Evolutionary conservation across 2,329 filamentous ascomycete genomes (phyloP).

Genomic region (Pyrenochaeta sp.): DNA sequence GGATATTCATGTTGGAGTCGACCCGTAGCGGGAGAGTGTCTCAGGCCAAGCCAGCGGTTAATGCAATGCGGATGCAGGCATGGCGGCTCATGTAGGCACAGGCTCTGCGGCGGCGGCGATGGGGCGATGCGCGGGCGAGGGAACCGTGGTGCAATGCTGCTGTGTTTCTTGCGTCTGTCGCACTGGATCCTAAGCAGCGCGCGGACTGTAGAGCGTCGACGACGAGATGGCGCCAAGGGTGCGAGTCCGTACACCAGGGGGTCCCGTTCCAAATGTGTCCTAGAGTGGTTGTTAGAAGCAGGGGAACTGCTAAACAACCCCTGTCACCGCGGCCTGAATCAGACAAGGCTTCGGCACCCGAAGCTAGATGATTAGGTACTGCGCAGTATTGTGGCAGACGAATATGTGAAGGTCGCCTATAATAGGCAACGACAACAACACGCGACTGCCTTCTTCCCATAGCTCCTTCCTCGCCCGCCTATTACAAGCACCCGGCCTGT

Average conservation of each 20-base stretch:
- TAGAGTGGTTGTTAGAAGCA: constrained; percentile 1
- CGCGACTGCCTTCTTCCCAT: no score
- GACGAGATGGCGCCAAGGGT: constrained; percentile 6
- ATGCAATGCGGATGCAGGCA: constrained; percentile 38
- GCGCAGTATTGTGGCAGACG: no score
- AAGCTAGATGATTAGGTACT: not conserved
- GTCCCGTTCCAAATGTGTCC: constrained; percentile 1
- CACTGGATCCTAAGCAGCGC: not conserved
- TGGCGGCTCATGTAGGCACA: constrained; percentile 36
- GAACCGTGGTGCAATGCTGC: constrained; percentile 15
- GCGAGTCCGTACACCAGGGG: no score
- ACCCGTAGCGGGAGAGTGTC: constrained; percentile 30
- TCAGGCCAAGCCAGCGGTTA: constrained; percentile 38
- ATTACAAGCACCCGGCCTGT: no score
- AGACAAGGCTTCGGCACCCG: not conserved
- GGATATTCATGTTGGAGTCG: constrained; percentile 36
- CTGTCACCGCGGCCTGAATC: not conserved
- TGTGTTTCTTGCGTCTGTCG: constrained; percentile 8
- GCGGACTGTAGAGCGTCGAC: not conserved
- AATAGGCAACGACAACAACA: no score
- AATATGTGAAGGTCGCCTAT: no score
- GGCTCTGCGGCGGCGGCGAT: constrained; percentile 18
- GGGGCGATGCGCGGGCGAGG: constrained; percentile 7
- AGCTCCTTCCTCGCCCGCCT: no score
- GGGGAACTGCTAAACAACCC: constrained; percentile 1